A percentile compares a stretch with the other conserved stretches of the same genome.
Conservation (phyloP, 371 early-diverging fungal species). For the Mortierella sp. region DNA sequence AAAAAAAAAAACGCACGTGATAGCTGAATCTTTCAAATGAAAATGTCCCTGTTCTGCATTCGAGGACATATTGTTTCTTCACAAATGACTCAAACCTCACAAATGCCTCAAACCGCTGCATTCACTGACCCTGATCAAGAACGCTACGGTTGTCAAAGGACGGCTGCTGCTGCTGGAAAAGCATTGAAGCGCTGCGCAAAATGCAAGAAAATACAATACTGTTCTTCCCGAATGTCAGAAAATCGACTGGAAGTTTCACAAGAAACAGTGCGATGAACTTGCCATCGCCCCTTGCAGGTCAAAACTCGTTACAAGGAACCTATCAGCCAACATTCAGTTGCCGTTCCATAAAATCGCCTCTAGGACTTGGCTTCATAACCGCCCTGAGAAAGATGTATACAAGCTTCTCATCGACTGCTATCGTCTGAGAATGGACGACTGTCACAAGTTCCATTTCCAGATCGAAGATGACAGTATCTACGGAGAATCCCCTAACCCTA, state of each 20-base stretch:
- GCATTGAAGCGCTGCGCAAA: constrained; percentile 6
- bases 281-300: not conserved
- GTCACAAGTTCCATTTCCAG: not conserved
- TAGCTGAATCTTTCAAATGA: too few relatives aligned
- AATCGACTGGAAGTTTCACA: constrained; percentile 19
- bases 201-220: constrained; percentile 8
- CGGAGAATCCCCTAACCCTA: not conserved
- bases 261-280: not conserved
- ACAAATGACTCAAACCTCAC: too few relatives aligned
- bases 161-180: too few relatives aligned
- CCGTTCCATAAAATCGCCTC: constrained; percentile 9
- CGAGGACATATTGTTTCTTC: too few relatives aligned
- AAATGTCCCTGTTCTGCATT: too few relatives aligned
- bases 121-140: too few relatives aligned
- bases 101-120: too few relatives aligned
- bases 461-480: constrained; percentile 7
- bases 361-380: constrained; percentile 22
- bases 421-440: constrained; percentile 23
- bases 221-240: constrained; percentile 23
- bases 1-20: too few relatives aligned
- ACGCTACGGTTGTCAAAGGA: too few relatives aligned
- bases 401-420: constrained; percentile 26
- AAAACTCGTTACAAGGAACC: not conserved
- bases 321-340: not conserved
- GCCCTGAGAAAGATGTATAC: constrained; percentile 22